These are phyloP conservation scores for Gonapodya prolifera DNA, from an alignment of 192 early-diverging fungal genomes.

Conservation along the genomic window DNA sequence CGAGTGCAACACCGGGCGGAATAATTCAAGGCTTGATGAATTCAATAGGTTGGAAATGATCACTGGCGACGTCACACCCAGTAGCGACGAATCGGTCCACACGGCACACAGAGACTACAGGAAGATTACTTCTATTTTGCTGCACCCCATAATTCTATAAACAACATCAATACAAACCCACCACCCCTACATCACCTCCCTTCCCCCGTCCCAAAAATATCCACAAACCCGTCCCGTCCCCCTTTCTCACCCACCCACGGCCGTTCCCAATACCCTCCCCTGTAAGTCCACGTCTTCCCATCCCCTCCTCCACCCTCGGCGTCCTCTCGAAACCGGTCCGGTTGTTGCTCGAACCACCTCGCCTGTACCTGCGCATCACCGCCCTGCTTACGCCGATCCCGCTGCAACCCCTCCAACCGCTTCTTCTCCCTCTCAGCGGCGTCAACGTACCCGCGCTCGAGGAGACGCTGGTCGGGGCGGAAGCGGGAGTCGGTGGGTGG, in stretches of 20 bases:
- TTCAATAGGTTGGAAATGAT: no score
- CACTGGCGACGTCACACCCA: no score
- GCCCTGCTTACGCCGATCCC: neutral
- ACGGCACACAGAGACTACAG: no score
- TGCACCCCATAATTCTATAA: no score
- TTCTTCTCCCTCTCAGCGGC: neutral
- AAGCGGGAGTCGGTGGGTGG: neutral
- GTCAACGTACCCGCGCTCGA: neutral
- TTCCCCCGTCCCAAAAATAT: no score
- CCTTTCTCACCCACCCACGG: neutral
- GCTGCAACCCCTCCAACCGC: neutral
- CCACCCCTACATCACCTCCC: no score
- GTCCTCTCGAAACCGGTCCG: neutral
- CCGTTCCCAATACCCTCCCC: neutral
- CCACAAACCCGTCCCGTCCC: slow-evolving; percentile 1
- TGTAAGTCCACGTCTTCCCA: neutral
- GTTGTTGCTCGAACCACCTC: neutral
- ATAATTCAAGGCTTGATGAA: no score
- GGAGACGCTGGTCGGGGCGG: neutral
- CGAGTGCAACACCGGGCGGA: no score
- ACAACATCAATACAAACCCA: no score
- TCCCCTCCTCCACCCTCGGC: no score
- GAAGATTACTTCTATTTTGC: no score
- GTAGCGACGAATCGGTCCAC: no score
- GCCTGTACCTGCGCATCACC: neutral